phyloP scores from a whole-genome alignment of 352 stramenopile genomes.

The Phytophthora pluvialis region DNA sequence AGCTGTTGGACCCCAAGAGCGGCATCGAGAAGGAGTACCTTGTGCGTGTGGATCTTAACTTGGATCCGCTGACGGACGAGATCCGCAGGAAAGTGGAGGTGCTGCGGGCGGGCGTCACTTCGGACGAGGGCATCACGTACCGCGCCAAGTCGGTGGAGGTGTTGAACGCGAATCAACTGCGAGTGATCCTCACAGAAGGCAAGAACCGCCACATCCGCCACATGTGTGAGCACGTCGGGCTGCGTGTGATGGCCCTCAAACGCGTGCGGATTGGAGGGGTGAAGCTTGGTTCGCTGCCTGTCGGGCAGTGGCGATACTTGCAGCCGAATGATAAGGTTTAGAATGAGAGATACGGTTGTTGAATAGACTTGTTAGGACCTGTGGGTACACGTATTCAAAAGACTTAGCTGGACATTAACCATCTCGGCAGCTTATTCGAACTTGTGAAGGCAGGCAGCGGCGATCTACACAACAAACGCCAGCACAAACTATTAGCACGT shows the following conservation, averaged over 20 bases:
- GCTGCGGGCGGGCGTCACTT: conserved; percentile 63
- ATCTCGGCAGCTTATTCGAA: conserved; percentile 36
- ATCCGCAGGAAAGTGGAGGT: conserved; percentile 41
- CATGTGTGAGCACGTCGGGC: conserved; percentile 94
- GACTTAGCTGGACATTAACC: no score
- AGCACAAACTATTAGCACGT: no score
- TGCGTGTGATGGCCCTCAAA: conserved; percentile 90
- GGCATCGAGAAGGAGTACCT: conserved; percentile 87
- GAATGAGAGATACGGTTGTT: conserved; percentile 2
- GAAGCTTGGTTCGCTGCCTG: conserved; percentile 68
- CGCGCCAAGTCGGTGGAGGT: conserved; percentile 78
- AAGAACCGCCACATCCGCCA: conserved; percentile 96
- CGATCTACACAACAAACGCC: conserved; percentile 37
- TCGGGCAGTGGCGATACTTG: conserved; percentile 83
- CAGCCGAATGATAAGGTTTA: conserved; percentile 68
- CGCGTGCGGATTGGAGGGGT: conserved; percentile 91
- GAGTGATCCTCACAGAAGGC: conserved; percentile 92
- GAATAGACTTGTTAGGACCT: not conserved
- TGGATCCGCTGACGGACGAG: conserved; percentile 46
- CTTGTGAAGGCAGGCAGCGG: conserved; percentile 48
- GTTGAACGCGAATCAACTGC: conserved; percentile 81
- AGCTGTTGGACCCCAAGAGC: conserved; percentile 69
- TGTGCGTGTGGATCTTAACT: conserved; percentile 65
- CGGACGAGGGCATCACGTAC: conserved; percentile 65
- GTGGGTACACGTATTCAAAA: no score